Base-by-base conservation (phyloP, 1,284 basidiomycete genomes). In the Ustilago tritici region DNA sequence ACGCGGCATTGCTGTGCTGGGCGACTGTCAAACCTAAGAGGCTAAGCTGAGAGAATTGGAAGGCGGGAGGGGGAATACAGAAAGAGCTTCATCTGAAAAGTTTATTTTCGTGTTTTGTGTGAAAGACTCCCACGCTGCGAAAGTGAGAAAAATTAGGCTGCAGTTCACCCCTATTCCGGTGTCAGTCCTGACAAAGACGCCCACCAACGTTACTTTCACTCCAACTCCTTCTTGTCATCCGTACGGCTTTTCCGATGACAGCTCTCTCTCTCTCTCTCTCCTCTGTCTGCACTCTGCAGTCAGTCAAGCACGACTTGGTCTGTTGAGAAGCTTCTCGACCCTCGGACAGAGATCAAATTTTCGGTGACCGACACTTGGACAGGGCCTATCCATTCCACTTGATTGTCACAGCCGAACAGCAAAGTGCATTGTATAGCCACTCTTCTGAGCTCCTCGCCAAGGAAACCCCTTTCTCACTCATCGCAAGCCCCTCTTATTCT, bases 101-200 rank as follows among this genome's bases (percentile, higher is more conserved):
- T 56, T 31, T 58, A 4, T 47, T 28, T 19, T 43, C 15, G 19
- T 40, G 7, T 11, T 60, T 61, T 53, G 38, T 31, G 9, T 32
- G 23, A n/a, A n/a, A 38, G 47, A 17, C 47, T 23, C 15, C 6
- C 32, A 11, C 1, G 32, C 35, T 9, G 61, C 31, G 19, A 31
- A 9, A 19, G 35, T 31, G 43, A 47, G 28, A 36, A 34, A 55
- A 61, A 52, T 28, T 11, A 9, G 56, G 43, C 63, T 72, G 70
- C 65, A 72, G 14, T 23, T 7, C 19, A 61, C 70, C 70, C 70
- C 70, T 72, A 72, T 72, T 58, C 28, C 28, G 49, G 63, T 53
- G 41, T 59, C 32, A 50, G 41, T 15, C 35, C 46, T 54, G 17
- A 32, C n/a, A 41, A 36, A 12, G 19, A 15, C 14, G 4, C 28